Evolutionary conservation across 2,329 filamentous ascomycete species (phyloP).

Genomic region (Fusarium circinatum): DNA sequence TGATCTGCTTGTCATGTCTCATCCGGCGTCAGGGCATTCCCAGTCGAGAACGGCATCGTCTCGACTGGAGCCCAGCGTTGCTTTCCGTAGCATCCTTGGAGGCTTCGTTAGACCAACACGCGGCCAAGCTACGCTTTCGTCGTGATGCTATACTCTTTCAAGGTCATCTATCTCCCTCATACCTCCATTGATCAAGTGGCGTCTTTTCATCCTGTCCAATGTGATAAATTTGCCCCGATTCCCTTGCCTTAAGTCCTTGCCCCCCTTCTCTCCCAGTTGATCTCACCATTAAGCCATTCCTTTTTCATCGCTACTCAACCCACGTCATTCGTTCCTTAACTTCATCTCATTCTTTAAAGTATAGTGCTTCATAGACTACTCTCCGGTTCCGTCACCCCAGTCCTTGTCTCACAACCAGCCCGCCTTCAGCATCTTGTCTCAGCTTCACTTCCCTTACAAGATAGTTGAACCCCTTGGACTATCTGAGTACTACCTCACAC

Average conservation of each 20-base stretch:
- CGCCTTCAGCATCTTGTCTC: constrained; percentile 34
- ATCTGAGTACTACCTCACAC: constrained; percentile 13
- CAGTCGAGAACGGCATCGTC: constrained; percentile 23
- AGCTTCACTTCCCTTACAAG: constrained; percentile 15
- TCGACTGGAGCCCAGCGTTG: constrained; percentile 11
- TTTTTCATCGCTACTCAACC: constrained; percentile 12
- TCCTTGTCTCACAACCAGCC: constrained; percentile 28
- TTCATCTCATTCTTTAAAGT: constrained; percentile 30
- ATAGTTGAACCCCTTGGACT: constrained; percentile 1
- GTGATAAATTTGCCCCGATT: constrained; percentile 30
- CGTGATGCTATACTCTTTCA: constrained; percentile 12
- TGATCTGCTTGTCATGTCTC: neutral
- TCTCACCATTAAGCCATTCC: constrained; percentile 23
- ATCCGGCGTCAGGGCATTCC: constrained; percentile 9
- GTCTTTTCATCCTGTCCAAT: constrained; percentile 6
- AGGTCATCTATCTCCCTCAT: neutral
- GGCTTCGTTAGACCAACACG: constrained; percentile 3
- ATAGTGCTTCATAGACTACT: constrained; percentile 14
- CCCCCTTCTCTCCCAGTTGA: constrained; percentile 10
- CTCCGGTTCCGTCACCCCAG: constrained; percentile 19
- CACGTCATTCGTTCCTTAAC: constrained; percentile 25
- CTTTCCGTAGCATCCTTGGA: constrained; percentile 26
- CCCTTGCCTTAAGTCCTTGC: constrained; percentile 14
- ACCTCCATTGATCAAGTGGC: constrained; percentile 6
- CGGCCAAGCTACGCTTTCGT: constrained; percentile 26